Conservation (phyloP, 2,329 filamentous ascomycete species). For the Neopestalotiopsis rosae region DNA sequence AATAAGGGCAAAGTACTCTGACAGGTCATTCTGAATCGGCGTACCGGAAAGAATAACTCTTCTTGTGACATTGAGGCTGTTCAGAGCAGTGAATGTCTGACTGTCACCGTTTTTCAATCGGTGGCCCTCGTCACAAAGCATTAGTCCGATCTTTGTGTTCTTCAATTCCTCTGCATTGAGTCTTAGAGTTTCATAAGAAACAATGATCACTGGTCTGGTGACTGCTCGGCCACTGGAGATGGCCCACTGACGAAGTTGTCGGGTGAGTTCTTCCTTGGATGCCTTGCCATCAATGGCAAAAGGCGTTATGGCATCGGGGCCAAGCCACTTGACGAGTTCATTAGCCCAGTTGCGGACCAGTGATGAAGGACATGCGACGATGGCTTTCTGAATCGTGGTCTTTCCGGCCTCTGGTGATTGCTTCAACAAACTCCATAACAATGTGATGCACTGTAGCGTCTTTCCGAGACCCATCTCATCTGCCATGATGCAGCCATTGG, state of each 20-base stretch:
- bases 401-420: conserved; percentile 96
- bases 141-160: conserved; percentile 86
- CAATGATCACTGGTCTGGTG: conserved; percentile 91
- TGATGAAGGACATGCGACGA: conserved; percentile 96
- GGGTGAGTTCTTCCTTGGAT: conserved; percentile 88
- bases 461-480: conserved; percentile 99
- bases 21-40: conserved; percentile 97
- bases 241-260: conserved; percentile 93
- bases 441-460: conserved; percentile 93
- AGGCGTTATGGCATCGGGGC: conserved; percentile 85
- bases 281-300: conserved; percentile 98
- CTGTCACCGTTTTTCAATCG: conserved; percentile 96
- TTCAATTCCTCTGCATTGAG: conserved; percentile 90
- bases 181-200: conserved; percentile 95
- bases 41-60: conserved; percentile 96
- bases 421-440: conserved; percentile 96
- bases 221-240: conserved; percentile 89
- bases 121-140: conserved; percentile 96
- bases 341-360: conserved; percentile 98
- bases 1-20: conserved; percentile 94
- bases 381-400: conserved; percentile 90
- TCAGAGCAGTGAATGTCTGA: conserved; percentile 91
- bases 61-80: conserved; percentile 85
- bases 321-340: conserved; percentile 95
- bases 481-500: conserved; percentile 98